A percentile compares a stretch with the other conserved stretches of the same genome.
Evolutionary conservation across 2,329 filamentous ascomycete species (phyloP).

Genomic region (Venturia pyrina): DNA sequence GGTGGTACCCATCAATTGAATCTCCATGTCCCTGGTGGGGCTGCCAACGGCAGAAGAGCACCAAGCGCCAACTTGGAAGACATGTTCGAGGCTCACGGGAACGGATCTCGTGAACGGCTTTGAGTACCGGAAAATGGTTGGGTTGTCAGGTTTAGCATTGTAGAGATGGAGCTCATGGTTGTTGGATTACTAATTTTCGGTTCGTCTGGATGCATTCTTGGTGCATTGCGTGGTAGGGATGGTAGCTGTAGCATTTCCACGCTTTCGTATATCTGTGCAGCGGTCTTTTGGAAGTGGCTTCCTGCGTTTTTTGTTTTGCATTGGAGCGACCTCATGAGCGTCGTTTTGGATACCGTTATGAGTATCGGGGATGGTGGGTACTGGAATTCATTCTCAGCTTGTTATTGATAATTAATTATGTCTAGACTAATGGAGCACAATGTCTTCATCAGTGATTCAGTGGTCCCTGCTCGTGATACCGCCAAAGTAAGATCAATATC

Average conservation of each 20-base stretch:
- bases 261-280: neutral
- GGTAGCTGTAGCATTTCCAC: neutral
- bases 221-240: neutral
- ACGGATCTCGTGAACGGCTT: neutral
- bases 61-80: conserved; percentile 89
- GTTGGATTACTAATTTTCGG: neutral
- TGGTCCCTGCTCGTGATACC: too few relatives aligned
- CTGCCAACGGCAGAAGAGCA: conserved; percentile 53
- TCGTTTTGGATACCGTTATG: neutral
- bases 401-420: neutral
- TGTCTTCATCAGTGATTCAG: too few relatives aligned
- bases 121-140: neutral
- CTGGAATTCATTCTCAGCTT: neutral
- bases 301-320: neutral
- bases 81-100: conserved; percentile 47
- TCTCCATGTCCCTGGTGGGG: conserved; percentile 45
- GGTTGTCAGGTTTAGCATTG: neutral
- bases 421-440: too few relatives aligned
- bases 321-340: neutral
- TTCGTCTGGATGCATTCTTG: neutral
- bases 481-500: too few relatives aligned
- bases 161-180: neutral
- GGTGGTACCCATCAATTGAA: conserved; percentile 55
- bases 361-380: neutral
- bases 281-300: neutral